phyloP scores from a whole-genome alignment of 345 rosid genomes.

The Salix dunnii region DNA sequence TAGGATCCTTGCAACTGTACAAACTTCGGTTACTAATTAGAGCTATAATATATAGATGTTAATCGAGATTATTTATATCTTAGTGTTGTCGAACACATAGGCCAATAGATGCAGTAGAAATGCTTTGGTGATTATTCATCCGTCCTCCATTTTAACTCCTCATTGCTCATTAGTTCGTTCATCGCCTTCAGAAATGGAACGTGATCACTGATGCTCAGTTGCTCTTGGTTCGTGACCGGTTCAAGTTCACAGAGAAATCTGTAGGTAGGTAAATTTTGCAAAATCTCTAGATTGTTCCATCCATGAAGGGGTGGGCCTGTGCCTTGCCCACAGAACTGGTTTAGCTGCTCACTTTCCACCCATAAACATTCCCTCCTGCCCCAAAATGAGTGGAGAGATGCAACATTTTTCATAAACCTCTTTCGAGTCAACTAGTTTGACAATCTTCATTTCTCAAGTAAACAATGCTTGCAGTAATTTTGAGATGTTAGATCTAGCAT shows the following conservation, averaged over 20 bases:
- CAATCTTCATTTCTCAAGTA: too few species aligned
- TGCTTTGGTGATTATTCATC: not conserved
- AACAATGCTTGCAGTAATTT: too few species aligned
- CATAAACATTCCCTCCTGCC: not conserved
- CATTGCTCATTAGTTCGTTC: not conserved
- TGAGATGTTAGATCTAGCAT: too few species aligned
- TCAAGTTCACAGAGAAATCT: not conserved
- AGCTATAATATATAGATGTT: not conserved
- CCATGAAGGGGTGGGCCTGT: not conserved
- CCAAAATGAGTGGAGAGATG: not conserved
- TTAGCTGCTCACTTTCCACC: not conserved
- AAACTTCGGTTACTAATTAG: not conserved
- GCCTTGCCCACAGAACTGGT: not conserved
- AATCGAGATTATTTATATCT: not conserved
- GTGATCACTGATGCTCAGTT: not conserved
- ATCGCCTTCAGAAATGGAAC: not conserved
- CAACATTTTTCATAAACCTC: not conserved
- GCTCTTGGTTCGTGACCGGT: not conserved
- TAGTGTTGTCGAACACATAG: not conserved
- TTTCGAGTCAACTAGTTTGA: too few species aligned
- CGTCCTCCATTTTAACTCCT: not conserved
- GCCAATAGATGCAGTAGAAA: not conserved
- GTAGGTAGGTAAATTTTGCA: not conserved
- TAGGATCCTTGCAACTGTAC: not conserved
- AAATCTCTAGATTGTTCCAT: not conserved